A percentile compares a stretch with the other conserved stretches of the same genome.
phyloP scores from a whole-genome alignment of 2,329 filamentous ascomycete genomes.

The Diaporthe sp. region DNA sequence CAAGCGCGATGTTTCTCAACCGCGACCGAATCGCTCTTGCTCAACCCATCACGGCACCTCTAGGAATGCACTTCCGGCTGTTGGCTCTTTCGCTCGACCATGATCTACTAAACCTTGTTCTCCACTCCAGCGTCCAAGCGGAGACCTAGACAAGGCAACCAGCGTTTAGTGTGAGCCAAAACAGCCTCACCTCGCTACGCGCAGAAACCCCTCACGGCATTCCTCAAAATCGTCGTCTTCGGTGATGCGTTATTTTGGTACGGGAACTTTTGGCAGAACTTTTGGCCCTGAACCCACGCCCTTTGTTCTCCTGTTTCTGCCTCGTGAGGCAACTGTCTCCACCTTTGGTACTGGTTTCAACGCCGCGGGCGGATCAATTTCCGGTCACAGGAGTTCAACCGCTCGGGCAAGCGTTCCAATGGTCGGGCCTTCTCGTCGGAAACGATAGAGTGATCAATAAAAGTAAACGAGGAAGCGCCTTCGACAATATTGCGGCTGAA shows the following conservation, averaged over 20 bases:
- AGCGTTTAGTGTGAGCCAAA: background rate
- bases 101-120: background rate
- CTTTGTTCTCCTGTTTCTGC: background rate
- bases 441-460: background rate
- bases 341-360: background rate
- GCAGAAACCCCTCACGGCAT: background rate
- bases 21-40: background rate
- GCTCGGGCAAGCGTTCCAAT: background rate
- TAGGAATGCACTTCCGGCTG: background rate
- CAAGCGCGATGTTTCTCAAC: background rate
- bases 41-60: background rate
- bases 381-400: background rate
- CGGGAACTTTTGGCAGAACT: background rate
- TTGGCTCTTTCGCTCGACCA: background rate
- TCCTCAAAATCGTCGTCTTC: background rate
- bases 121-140: slow-evolving; percentile 8
- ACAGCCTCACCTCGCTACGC: background rate
- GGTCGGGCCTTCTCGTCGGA: background rate
- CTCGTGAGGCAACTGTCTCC: slow-evolving; percentile 2
- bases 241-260: too few relatives aligned
- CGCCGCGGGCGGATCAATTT: background rate
- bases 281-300: too few relatives aligned
- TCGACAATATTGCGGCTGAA: background rate
- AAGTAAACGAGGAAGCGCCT: background rate
- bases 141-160: slow-evolving; percentile 11